Base-by-base conservation (phyloP, 768 basidiomycete species). In the Holtermannia corniformis region DNA sequence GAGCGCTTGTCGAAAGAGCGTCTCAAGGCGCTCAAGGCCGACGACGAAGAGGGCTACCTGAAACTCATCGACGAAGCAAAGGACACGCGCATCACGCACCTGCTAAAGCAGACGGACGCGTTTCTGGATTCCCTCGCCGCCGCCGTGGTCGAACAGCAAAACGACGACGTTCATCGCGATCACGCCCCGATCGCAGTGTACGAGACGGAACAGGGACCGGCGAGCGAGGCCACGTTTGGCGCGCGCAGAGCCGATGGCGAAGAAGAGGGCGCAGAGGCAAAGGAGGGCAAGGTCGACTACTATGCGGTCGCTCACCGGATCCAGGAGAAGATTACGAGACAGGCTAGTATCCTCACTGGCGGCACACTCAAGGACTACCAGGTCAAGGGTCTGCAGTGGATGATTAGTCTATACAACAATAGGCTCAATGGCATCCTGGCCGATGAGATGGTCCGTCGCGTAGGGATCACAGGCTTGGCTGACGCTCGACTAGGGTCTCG, bases 1-100 rank as follows among this genome's bases (percentile, higher is more conserved):
- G 95, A 97, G 75, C 78, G 90, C 51, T 82, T 99, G 43, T 83
- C 86, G 44, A 97, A 97, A 76, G 95, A 97, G 73, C 90, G 92
- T 87, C 76, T 99, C 58, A 90, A 87, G 76, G 95, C 93, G 5
- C 82, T 97, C 61, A 91, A 93, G 75, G 86, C 86, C 24, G 92
- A 97, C 68, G 93, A 99, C 76, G 95, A 99, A 76, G 95, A 96
- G 74, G 92, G 89, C n/a, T 99, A 99, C 74, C 85, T 96, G 81
- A 91, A 91, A 70, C 85, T 99, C 64, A 88, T 99, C 65, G 95
- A 97, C 72, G 95, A 92, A 16, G 93, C 93, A 53, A 99, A 99
- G 72, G 95, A 99, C 65, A 96, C 93, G 10, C 86, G 95, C 73
- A 96, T 99, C 74, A 95, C 92, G 0, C 95, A 97, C 74, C 77